Evolutionary conservation across 805 yeast genomes (phyloP).

Genomic region (Helenozyma rhizophorensis): DNA sequence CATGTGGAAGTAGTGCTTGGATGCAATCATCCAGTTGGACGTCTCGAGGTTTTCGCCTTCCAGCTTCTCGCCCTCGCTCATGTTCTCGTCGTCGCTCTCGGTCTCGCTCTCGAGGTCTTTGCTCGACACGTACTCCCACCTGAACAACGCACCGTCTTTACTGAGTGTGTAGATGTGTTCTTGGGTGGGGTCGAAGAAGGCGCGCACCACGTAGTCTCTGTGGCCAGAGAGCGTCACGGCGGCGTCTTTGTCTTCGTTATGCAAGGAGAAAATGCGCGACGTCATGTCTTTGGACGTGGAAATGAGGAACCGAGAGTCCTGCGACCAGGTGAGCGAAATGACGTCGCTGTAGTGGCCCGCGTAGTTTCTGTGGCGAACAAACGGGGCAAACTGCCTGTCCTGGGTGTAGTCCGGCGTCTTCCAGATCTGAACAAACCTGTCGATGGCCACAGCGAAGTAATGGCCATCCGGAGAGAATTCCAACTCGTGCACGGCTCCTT

Average conservation of each 20-base stretch:
- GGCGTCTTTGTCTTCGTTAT: slow-evolving; percentile 61
- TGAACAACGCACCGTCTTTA: slow-evolving; percentile 90
- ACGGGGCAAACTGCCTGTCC: slow-evolving; percentile 94
- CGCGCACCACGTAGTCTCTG: slow-evolving; percentile 79
- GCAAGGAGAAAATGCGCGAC: slow-evolving; percentile 74
- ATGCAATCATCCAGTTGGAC: slow-evolving; percentile 68
- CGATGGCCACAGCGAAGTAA: slow-evolving; percentile 80
- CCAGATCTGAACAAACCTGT: slow-evolving; percentile 88
- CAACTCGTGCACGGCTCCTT: slow-evolving; percentile 66
- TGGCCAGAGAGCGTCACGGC: slow-evolving; percentile 90
- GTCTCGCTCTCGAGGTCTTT: slow-evolving; percentile 38
- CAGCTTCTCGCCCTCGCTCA: slow-evolving; percentile 27
- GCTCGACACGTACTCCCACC: slow-evolving; percentile 76
- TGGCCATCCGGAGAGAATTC: slow-evolving; percentile 87
- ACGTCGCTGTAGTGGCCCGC: slow-evolving; percentile 92
- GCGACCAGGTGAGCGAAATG: slow-evolving; percentile 78
- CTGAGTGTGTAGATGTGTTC: slow-evolving; percentile 88
- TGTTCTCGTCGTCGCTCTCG: slow-evolving; percentile 27
- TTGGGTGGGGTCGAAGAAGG: slow-evolving; percentile 84
- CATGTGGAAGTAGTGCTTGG: slow-evolving; percentile 69
- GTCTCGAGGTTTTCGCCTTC: slow-evolving; percentile 2
- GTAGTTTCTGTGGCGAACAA: slow-evolving; percentile 81
- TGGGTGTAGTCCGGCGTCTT: slow-evolving; percentile 75
- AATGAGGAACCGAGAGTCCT: slow-evolving; percentile 81
- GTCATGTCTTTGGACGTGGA: slow-evolving; percentile 90